A percentile compares a stretch with the other conserved stretches of the same genome.
Evolutionary conservation across 306 rosid genomes (phyloP).

Genomic region (Abrus pulchellus): DNA sequence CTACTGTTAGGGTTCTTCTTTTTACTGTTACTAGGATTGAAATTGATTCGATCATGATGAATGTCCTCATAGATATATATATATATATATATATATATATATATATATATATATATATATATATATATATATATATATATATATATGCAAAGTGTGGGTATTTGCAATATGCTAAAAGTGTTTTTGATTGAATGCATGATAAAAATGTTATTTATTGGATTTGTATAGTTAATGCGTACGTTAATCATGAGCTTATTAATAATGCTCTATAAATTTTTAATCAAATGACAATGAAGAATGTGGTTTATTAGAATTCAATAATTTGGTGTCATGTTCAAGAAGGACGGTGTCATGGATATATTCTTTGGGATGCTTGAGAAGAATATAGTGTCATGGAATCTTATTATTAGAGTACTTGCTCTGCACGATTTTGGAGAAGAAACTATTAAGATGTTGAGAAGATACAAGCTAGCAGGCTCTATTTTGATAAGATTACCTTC

Average conservation of each 20-base stretch:
- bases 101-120: conserved; percentile 80
- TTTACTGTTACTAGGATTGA: conserved; percentile 49
- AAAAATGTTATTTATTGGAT: conserved; percentile 78
- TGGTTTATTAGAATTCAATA: no score
- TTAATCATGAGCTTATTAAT: conserved; percentile 38
- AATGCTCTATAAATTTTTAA: no score
- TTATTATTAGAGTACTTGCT: conserved; percentile 59
- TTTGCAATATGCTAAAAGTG: conserved; percentile 57
- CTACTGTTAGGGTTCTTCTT: no score
- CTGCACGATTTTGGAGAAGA: conserved; percentile 72
- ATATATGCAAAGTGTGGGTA: conserved; percentile 78
- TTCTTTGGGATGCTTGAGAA: conserved; percentile 59
- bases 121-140: conserved; percentile 74
- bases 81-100: conserved; percentile 89
- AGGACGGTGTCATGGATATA: conserved; percentile 59
- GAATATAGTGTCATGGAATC: conserved; percentile 60
- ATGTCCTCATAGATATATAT: conserved; percentile 74
- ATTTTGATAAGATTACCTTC: conserved; percentile 80
- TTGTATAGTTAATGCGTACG: conserved; percentile 70
- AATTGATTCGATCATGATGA: conserved; percentile 66
- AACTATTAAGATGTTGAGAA: conserved; percentile 63
- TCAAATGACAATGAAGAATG: no score
- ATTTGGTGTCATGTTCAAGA: conserved; percentile 54
- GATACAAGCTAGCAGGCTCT: conserved; percentile 59
- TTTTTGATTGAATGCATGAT: conserved; percentile 60